Evolutionary conservation across 495 filamentous ascomycete species (phyloP).

Genomic region (Podospora bellae-mahoneyi): DNA sequence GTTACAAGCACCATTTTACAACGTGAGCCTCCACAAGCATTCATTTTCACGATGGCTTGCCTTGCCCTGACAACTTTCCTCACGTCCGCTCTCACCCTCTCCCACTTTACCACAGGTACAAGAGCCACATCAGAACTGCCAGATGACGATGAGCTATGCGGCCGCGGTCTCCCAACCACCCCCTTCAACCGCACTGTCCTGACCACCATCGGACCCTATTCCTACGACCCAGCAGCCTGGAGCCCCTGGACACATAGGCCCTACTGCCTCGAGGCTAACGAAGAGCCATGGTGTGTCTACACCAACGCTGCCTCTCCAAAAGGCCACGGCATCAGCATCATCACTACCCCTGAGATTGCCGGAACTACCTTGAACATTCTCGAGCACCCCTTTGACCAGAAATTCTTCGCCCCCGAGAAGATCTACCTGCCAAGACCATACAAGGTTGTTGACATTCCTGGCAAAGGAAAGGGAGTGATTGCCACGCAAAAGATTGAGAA

Average conservation of each 20-base stretch:
- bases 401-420: constrained; percentile 20
- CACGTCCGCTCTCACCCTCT: not conserved
- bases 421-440: constrained; percentile 18
- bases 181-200: not conserved
- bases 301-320: constrained; percentile 29
- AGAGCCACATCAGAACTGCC: not conserved
- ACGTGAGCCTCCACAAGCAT: not conserved
- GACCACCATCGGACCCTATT: not conserved
- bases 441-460: constrained; percentile 26
- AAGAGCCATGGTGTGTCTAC: constrained; percentile 34
- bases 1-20: not conserved
- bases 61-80: not conserved
- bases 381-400: constrained; percentile 19
- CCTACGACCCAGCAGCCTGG: constrained; percentile 17
- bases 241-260: constrained; percentile 37
- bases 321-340: constrained; percentile 29
- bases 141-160: not conserved
- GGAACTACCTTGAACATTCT: constrained; percentile 24
- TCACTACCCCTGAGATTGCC: constrained; percentile 35
- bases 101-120: not conserved
- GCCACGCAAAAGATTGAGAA: constrained; percentile 30
- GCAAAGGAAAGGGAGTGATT: constrained; percentile 33
- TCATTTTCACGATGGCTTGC: not conserved
- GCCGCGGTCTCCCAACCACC: not conserved
- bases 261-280: constrained; percentile 23